phyloP scores from a whole-genome alignment of 2,329 filamentous ascomycete genomes.

The Stemphylium lycopersici region DNA sequence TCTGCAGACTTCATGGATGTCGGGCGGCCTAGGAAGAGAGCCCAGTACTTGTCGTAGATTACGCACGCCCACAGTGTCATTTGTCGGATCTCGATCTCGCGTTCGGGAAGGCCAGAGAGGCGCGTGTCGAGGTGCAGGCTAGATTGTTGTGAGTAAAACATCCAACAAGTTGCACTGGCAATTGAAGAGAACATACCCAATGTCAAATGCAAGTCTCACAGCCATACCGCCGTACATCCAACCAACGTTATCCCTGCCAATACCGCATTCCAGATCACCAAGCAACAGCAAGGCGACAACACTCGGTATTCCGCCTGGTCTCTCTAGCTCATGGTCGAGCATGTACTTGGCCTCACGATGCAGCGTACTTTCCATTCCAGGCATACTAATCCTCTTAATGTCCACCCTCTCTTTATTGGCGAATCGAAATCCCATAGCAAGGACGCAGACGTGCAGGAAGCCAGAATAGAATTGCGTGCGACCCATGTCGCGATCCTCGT shows the following conservation, averaged over 20 bases:
- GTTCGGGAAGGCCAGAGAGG: constrained; percentile 52
- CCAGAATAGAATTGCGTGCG: constrained; percentile 59
- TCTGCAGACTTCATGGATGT: constrained; percentile 62
- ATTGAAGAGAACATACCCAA: constrained; percentile 26
- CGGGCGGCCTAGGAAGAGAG: constrained; percentile 61
- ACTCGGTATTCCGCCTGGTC: constrained; percentile 59
- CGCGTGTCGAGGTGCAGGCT: constrained; percentile 58
- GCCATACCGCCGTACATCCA: constrained; percentile 61
- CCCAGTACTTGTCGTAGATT: constrained; percentile 62
- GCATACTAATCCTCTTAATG: constrained; percentile 56
- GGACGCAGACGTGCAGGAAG: constrained; percentile 59
- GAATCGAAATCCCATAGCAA: constrained; percentile 61
- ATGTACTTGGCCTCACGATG: constrained; percentile 62
- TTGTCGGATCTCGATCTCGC: constrained; percentile 57
- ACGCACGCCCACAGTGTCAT: constrained; percentile 61
- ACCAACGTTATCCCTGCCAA: constrained; percentile 60
- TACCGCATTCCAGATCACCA: constrained; percentile 61
- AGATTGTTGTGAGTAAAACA: constrained; percentile 15
- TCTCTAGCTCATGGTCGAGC: constrained; percentile 60
- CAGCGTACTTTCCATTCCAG: constrained; percentile 58
- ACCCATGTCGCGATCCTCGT: constrained; percentile 55
- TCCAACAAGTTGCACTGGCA: too few relatives aligned
- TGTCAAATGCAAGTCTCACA: constrained; percentile 33
- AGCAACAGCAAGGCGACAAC: constrained; percentile 60
- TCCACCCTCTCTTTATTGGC: constrained; percentile 58